phyloP scores from a whole-genome alignment of 306 rosid species.

The Comarum palustre region DNA sequence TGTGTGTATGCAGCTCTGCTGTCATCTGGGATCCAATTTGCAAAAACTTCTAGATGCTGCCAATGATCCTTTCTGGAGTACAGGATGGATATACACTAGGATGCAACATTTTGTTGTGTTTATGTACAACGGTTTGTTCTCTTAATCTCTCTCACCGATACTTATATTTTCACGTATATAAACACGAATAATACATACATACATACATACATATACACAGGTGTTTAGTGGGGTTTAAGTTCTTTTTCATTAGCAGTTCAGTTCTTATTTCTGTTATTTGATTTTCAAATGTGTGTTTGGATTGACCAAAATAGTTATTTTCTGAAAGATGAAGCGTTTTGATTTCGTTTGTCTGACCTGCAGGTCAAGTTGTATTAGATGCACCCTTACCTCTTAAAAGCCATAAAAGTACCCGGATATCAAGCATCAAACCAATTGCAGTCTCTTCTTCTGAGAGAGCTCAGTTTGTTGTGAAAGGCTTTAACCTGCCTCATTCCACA shows the following conservation, averaged over 20 bases:
- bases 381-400: slow-evolving; percentile 54
- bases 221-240: not conserved
- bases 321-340: slow-evolving; percentile 1
- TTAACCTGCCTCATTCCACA: slow-evolving; percentile 51
- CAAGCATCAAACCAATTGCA: slow-evolving; percentile 75
- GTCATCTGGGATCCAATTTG: slow-evolving; percentile 61
- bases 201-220: not conserved
- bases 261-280: not conserved
- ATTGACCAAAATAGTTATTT: not conserved
- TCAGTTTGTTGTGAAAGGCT: slow-evolving; percentile 72
- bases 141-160: slow-evolving; percentile 1
- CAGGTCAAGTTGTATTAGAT: slow-evolving; percentile 80
- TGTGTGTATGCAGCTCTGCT: slow-evolving; percentile 49
- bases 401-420: slow-evolving; percentile 49
- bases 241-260: not conserved
- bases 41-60: slow-evolving; percentile 58
- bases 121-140: slow-evolving; percentile 63
- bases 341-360: slow-evolving; percentile 13
- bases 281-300: not conserved
- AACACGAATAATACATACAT: not conserved
- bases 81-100: slow-evolving; percentile 79
- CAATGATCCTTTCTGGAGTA: slow-evolving; percentile 70
- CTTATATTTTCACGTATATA: not conserved
- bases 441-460: slow-evolving; percentile 52
- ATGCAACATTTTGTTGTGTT: slow-evolving; percentile 65